Base-by-base conservation (phyloP, 345 rosid genomes). In the Geranium brycei region DNA sequence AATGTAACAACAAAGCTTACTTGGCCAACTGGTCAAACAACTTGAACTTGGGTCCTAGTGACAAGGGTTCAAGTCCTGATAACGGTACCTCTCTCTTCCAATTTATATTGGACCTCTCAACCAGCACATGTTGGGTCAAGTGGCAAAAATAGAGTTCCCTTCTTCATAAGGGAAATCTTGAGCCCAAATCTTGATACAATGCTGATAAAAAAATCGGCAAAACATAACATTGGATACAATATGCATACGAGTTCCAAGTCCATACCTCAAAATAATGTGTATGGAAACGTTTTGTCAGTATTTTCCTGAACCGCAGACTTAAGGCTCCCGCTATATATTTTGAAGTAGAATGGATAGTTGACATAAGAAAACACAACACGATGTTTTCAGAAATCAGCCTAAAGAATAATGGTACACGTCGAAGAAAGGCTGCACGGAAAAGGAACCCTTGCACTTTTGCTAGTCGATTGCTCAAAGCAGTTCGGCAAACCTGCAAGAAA, bases 381-480 rank as follows among this genome's bases (percentile, higher is more conserved):
- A 93, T 84, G 75, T 93, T 91, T 79, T 93, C 99, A n/a, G 96
- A 79, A 73, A 93, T 93, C 64, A 91, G 82, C 68, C 81, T 85
- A 69, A 91, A 73, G 78, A 93, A 93, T 66, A 82, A 73, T 32
- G 99, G 99, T 6, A 88, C 82, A 16, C 89, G 97, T 71, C 82
- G 80, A 75, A 93, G 91, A 79, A 93, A 93, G 57, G 97, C 97
- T 60, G 99, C 92, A 59, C 91, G 97, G 67, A 93, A 91, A 58
- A 93, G 78, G 78, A 91, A 93, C 69, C 99, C 99, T 76, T 91
- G 97, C 64, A 93, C 95, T 88, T 91, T 93, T 19, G 99, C 99
- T 70, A 91, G 76, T 79, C 97, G 80, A 72, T 93, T 93, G 87
- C 92, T 86, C 84, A 88, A 73, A 77, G 87, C 78, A 63, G 99